These are phyloP conservation scores for Pholiota molesta DNA, from an alignment of 768 basidiomycete species.

Conservation along the genomic window DNA sequence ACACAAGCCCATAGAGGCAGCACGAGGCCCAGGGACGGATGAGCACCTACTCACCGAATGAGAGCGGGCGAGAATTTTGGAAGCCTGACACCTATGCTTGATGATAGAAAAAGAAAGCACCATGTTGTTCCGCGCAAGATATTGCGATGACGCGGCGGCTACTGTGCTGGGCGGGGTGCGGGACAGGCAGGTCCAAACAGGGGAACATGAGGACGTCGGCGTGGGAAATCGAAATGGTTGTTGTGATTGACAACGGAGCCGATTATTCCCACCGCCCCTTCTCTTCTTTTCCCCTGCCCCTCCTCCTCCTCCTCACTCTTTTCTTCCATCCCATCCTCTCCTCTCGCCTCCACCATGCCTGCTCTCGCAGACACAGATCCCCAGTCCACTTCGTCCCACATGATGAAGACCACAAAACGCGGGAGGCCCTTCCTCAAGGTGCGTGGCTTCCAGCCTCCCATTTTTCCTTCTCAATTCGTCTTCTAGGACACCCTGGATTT, in stretches of 20 bases:
- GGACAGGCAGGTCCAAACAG: slow-evolving; percentile 27
- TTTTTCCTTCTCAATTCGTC: slow-evolving; percentile 12
- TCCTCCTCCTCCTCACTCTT: slow-evolving; percentile 43
- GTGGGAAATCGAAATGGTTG: slow-evolving; percentile 41
- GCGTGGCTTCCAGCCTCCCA: slow-evolving; percentile 16
- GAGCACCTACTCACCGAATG: neutral
- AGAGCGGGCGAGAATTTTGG: neutral
- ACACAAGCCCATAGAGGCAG: neutral
- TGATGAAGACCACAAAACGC: slow-evolving; percentile 99
- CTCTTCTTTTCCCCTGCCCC: slow-evolving; percentile 31
- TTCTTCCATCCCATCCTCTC: slow-evolving; percentile 46
- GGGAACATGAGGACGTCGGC: slow-evolving; percentile 39
- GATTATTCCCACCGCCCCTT: slow-evolving; percentile 37
- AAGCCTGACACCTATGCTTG: neutral
- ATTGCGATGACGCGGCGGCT: neutral
- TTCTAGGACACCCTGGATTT: slow-evolving; percentile 95
- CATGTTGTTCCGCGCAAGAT: neutral
- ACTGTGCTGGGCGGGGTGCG: neutral
- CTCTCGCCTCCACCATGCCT: slow-evolving; percentile 38
- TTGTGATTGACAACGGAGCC: slow-evolving; percentile 46
- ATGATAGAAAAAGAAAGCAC: neutral
- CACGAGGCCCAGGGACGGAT: neutral
- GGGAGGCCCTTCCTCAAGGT: slow-evolving; percentile 95
- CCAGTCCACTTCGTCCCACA: slow-evolving; percentile 77
- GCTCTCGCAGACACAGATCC: slow-evolving; percentile 44